Base-by-base conservation (phyloP, 225 moss, liverwort and hornwort genomes). In the Straminergon stramineum region DNA sequence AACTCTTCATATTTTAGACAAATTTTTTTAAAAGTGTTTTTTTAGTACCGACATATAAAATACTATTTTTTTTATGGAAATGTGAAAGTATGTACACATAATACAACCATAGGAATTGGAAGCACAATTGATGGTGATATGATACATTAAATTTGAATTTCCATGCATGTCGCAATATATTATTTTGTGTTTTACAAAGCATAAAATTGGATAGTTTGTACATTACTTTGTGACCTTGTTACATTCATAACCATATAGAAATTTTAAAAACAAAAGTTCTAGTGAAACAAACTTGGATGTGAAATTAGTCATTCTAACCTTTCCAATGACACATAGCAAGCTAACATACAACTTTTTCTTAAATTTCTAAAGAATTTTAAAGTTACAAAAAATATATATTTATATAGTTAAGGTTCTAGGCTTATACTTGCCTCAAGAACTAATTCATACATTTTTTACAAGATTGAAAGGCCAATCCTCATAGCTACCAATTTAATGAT, bases 11-110 rank as follows among this genome's bases (percentile, higher is more conserved):
- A 37, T 68, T 1, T 4, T 11, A 39, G 0, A 70, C 13, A 39
- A 39, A 21, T 6, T 22, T 41, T 15, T 15, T 71, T 37, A 2
- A 15, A 15, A 15, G 5, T 26, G 0, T 39, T 75, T 30, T 30
- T n/a, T 48, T 15, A 10, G 1, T 48, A 11, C 48, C 19, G 19
- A 32, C 2, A 7, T 51, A 32, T 5, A 13, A 75, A 75, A 31
- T 0, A 20, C 2, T 31, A 13, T 32, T 48, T 32, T 51, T 51
- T 31, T 32, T 31, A 13, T 0, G 0, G 0, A 51, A 76, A 76
- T 51, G 7, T 32, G 1, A 5, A 31, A 51, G 32, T 18, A 2
- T 32, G 20, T 32, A 45, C 5, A 51, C 51, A 19, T 11, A 18
- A 14, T 18, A 11, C 4, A 75, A 48, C 3, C 6, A 31, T 30